Evolutionary conservation across 495 filamentous ascomycete species (phyloP), one percentile per base, ranked within the genome.

Genomic region (Daldinia concentrica): DNA sequence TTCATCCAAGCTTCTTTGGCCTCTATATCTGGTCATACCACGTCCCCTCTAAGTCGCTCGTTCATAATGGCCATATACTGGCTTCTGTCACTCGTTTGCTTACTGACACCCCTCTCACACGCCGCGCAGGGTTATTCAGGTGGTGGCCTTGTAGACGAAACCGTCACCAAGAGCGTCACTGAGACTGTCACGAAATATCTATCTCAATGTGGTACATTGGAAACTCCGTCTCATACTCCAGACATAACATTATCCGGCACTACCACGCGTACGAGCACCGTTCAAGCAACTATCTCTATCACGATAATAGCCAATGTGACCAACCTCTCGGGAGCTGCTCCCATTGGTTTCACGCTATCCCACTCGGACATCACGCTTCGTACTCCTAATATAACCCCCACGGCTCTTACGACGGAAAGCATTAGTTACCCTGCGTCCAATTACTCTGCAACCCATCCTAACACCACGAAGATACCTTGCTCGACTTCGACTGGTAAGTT

Each of bases 21-120:
- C 8, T 59, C 51, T 32, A n/a, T 39, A 64, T 65, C 56, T 37
- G 2, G 57, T 51, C 19, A 59, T 34, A 15, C 41, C 36, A 56
- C 50, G 39, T 48, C 9, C 11, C 51, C 51, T 41, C 30, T 11
- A 41, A 62, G 71, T 73, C 66, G 27, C 66, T 73, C 65, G 61
- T 62, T 69, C 65, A 66, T 15, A 15, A 73, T 73, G 66, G 71
- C 71, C 71, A 62, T 73, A 45, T 37, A 54, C 55, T 58, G 71
- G 71, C 66, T 66, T 14, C 37, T 69, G 51, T 73, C 71, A 43
- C 52, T 73, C 62, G 57, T 66, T 73, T 73, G 27, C 52, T 58
- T 73, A 6, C 27, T 69, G 43, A 62, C 65, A 43, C 36, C 71
- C 45, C 50, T 41, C 27, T 36, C 41, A 19, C 24, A 8, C 9